Conservation (phyloP, 73 alveolate species). For the Stentor roeselii region DNA sequence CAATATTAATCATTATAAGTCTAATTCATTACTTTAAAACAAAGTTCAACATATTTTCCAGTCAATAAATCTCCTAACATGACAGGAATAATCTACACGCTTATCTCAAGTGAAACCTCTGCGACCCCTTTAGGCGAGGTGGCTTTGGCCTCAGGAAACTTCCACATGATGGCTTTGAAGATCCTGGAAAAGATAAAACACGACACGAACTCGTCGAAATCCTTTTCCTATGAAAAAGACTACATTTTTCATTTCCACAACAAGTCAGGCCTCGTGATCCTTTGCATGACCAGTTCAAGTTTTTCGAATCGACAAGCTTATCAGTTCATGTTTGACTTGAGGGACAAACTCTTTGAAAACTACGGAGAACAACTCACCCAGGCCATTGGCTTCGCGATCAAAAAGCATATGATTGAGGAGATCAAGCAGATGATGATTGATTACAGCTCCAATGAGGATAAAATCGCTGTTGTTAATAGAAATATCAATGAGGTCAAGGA, state of each 20-base stretch:
- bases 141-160: slow-evolving; percentile 26
- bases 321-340: neutral
- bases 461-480: neutral
- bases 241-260: slow-evolving; percentile 20
- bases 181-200: neutral
- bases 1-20: neutral
- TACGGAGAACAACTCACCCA: neutral
- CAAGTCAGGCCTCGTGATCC: neutral
- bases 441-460: neutral
- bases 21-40: neutral
- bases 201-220: neutral
- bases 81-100: neutral
- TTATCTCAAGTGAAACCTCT: neutral
- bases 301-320: neutral
- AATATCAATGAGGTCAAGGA: slow-evolving; percentile 1
- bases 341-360: neutral
- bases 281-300: neutral
- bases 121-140: slow-evolving; percentile 11
- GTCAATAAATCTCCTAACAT: too few relatives aligned
- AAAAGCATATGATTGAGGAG: neutral
- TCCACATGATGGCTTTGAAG: neutral
- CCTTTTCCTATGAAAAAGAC: slow-evolving; percentile 15
- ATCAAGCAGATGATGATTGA: slow-evolving; percentile 18
- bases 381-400: slow-evolving; percentile 24
- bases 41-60: too few relatives aligned